Evolutionary conservation across 768 basidiomycete species (phyloP), one percentile per base, ranked within the genome.

Genomic region (Coprinellus aureogranulatus): DNA sequence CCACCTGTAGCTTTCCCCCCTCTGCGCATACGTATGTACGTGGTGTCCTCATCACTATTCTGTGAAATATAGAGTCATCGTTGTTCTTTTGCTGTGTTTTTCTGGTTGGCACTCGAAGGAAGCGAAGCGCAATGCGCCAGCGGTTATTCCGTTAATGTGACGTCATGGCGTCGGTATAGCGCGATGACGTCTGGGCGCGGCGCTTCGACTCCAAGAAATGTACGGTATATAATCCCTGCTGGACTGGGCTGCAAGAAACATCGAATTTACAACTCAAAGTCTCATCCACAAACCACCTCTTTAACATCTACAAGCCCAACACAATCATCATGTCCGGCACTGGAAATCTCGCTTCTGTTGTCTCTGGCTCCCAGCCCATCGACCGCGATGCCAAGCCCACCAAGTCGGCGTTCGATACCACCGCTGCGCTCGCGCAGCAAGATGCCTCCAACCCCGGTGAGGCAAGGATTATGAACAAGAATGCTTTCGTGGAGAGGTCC

Each of bases 391-490:
- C 20, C 16, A 44, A 18, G 41, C 16, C 16, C 6, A 8, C 9
- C 25, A 68, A 61, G 55, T 68, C 74, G 22, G 69, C 75, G 61
- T 68, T 72, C 55, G 77, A 80, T 62, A 86, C 85, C 2, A 80
- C 81, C n/a, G 86, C 83, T 10, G 82, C 79, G 1, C 68, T 76
- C 47, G 80, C 82, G 9, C 78, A 79, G 45, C 71, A 76, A 2
- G 69, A 83, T 40, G 82, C 84, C 2, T 75, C 78, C 6, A 81
- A 70, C 46, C 25, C 69, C 20, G 41, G 60, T 26, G 68, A 75
- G 11, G 78, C 81, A 2, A 70, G 68, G 12, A 67, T 84, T 62
- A 74, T 85, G 8, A 78, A 78, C 57, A 66, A 66, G 52, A 83
- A 82, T 57, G 82, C 80, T 0, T 71, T 76, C 28, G 68, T 75